A percentile compares a stretch with the other conserved stretches of the same genome.
Evolutionary conservation across 2,329 filamentous ascomycete species (phyloP).

Genomic region (Cordyceps tenuipes): DNA sequence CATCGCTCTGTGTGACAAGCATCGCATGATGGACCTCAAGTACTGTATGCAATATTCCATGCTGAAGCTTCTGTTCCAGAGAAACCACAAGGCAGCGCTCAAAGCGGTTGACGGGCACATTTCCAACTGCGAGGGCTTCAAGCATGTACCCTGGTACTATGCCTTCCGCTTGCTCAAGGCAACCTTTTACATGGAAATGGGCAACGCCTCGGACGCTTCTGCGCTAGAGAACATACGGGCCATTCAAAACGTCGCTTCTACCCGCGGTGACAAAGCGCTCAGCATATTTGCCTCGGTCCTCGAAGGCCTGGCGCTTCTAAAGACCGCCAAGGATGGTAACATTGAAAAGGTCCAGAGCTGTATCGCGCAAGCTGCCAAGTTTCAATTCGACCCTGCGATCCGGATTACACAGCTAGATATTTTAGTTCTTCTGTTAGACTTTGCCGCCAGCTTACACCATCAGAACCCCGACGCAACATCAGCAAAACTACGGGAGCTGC

Average conservation of each 20-base stretch:
- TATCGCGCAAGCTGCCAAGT: constrained; percentile 63
- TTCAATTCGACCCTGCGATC: constrained; percentile 57
- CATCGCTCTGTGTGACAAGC: constrained; percentile 58
- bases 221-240: constrained; percentile 61
- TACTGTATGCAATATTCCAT: constrained; percentile 71
- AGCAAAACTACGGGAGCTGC: constrained; percentile 54
- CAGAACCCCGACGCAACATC: constrained; percentile 48
- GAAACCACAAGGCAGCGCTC: constrained; percentile 63
- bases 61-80: constrained; percentile 60
- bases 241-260: constrained; percentile 51
- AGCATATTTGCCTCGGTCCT: constrained; percentile 57
- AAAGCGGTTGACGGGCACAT: constrained; percentile 64
- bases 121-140: constrained; percentile 57
- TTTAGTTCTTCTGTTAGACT: constrained; percentile 58
- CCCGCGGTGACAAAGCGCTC: constrained; percentile 54
- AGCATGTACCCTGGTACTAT: constrained; percentile 66
- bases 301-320: constrained; percentile 62
- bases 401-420: constrained; percentile 59
- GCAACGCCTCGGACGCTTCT: constrained; percentile 51
- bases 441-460: constrained; percentile 59
- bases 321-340: constrained; percentile 54
- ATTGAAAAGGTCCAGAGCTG: constrained; percentile 64
- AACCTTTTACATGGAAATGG: constrained; percentile 56
- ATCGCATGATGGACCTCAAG: constrained; percentile 52
- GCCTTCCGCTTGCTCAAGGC: constrained; percentile 68